phyloP scores from a whole-genome alignment of 495 filamentous ascomycete species.

The Cetradonia linearis region DNA sequence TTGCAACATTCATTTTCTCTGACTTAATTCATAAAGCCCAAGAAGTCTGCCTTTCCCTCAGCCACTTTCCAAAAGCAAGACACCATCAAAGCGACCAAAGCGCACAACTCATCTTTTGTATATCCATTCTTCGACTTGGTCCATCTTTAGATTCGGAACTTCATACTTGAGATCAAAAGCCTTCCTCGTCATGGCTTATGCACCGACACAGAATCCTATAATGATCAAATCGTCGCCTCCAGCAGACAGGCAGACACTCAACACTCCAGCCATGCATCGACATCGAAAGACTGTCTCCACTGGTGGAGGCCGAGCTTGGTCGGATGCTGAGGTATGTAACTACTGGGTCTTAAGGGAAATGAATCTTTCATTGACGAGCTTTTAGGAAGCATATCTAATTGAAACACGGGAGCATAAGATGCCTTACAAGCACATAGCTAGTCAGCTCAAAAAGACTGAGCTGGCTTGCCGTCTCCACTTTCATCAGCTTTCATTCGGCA shows the following conservation, averaged over 20 bases:
- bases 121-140: background rate
- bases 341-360: background rate
- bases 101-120: background rate
- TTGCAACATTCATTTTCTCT: constrained; percentile 1
- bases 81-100: background rate
- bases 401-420: constrained; percentile 76
- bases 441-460: constrained; percentile 75
- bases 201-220: constrained; percentile 20
- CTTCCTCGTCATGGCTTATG: constrained; percentile 14
- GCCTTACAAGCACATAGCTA: constrained; percentile 82
- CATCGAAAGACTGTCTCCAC: constrained; percentile 55
- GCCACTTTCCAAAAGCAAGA: background rate
- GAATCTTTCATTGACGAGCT: constrained; percentile 12
- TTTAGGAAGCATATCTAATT: constrained; percentile 71
- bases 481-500: constrained; percentile 73
- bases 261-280: constrained; percentile 20
- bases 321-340: constrained; percentile 59
- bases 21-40: constrained; percentile 15
- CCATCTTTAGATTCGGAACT: background rate
- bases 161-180: background rate
- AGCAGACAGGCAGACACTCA: constrained; percentile 17
- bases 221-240: constrained; percentile 15
- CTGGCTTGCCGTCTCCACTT: constrained; percentile 76
- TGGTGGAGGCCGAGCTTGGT: constrained; percentile 65
- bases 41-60: constrained; percentile 7